phyloP scores from a whole-genome alignment of 1,284 basidiomycete species.

The Naganishia albida region DNA sequence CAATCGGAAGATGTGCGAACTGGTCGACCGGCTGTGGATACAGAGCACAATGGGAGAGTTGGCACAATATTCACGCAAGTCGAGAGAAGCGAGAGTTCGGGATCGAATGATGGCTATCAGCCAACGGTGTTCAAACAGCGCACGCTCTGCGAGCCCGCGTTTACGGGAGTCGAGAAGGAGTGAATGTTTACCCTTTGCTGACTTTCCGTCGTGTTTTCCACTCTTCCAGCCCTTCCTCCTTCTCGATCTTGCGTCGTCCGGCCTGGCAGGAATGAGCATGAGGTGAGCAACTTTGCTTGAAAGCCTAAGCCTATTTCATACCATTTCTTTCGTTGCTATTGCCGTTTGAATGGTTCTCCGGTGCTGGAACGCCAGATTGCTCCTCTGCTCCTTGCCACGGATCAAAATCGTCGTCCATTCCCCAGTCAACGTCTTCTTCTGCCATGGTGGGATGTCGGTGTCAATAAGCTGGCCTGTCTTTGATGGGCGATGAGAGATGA shows the following conservation, averaged over 20 bases:
- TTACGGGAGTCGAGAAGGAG: conserved; percentile 6
- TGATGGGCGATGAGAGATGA: neutral
- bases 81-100: neutral
- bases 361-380: neutral
- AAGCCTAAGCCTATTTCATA: neutral
- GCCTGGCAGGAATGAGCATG: neutral
- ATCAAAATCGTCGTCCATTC: conserved; percentile 28
- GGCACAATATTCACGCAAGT: no score
- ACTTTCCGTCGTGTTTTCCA: conserved; percentile 9
- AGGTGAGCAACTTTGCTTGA: neutral
- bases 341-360: neutral
- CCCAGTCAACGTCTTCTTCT: conserved; percentile 27
- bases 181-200: conserved; percentile 31
- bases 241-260: conserved; percentile 6
- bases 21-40: neutral
- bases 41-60: neutral
- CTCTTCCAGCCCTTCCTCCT: neutral
- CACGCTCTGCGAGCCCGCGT: neutral
- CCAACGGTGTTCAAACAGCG: conserved; percentile 9
- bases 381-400: conserved; percentile 24
- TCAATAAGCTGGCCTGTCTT: no score
- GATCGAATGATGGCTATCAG: conserved; percentile 26
- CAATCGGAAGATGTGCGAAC: conserved; percentile 8
- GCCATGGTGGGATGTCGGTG: conserved; percentile 2
- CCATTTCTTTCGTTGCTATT: conserved; percentile 3